A percentile compares a stretch with the other conserved stretches of the same genome.
Evolutionary conservation across 1,284 basidiomycete genomes (phyloP).

Genomic region (Marasmius sp.): DNA sequence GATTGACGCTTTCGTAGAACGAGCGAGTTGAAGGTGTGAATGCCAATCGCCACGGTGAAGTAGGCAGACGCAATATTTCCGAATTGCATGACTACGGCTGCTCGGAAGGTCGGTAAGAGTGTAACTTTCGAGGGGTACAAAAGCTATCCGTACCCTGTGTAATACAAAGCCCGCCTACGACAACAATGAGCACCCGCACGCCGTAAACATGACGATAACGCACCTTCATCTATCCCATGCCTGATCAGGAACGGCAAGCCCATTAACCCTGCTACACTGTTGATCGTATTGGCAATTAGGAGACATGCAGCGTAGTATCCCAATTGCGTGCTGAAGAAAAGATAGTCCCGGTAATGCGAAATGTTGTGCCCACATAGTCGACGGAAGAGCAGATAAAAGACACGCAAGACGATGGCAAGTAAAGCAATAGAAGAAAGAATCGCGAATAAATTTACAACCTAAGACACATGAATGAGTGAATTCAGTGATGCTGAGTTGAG

Average conservation of each 20-base stretch:
- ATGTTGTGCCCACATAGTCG: conserved; percentile 21
- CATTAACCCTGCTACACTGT: conserved; percentile 51
- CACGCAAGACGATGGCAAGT: conserved; percentile 44
- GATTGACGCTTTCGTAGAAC: conserved; percentile 56
- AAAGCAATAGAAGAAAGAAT: conserved; percentile 52
- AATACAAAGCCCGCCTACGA: conserved; percentile 40
- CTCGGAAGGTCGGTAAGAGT: neutral
- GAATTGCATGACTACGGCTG: conserved; percentile 58
- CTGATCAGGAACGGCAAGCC: conserved; percentile 44
- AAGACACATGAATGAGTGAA: neutral
- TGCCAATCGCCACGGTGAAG: conserved; percentile 62
- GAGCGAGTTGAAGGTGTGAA: conserved; percentile 70
- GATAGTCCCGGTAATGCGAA: conserved; percentile 42
- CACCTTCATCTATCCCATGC: conserved; percentile 50
- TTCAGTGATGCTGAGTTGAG: neutral
- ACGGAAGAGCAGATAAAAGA: conserved; percentile 40
- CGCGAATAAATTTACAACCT: conserved; percentile 55
- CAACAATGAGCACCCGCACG: neutral
- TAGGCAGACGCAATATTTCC: conserved; percentile 62
- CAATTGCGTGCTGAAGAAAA: conserved; percentile 70
- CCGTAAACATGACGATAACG: conserved; percentile 15
- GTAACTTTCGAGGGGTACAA: neutral
- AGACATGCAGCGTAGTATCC: conserved; percentile 66
- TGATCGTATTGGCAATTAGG: conserved; percentile 57
- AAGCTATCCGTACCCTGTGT: conserved; percentile 49